Percentiles rank a stretch among this genome's conserved stretches.
These are phyloP conservation scores for Lenwebbia sp. DNA, from an alignment of 345 rosid species.

Conservation along the genomic window DNA sequence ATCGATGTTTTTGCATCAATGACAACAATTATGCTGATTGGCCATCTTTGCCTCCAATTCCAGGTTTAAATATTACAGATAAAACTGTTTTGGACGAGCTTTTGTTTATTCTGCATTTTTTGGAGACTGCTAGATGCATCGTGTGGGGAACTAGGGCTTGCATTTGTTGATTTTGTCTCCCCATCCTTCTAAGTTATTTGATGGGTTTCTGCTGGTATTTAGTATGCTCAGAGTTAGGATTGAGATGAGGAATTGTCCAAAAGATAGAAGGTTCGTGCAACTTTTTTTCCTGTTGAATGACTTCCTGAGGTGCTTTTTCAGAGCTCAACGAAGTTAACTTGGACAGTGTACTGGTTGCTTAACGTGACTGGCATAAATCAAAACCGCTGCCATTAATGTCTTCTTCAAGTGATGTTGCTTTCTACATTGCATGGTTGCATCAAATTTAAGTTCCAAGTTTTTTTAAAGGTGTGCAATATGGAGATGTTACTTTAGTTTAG, in stretches of 20 bases:
- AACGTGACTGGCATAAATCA: not conserved
- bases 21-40: slow-evolving; percentile 65
- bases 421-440: not conserved
- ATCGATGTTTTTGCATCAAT: slow-evolving; percentile 79
- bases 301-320: not conserved
- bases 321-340: not conserved
- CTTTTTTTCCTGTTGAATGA: not conserved
- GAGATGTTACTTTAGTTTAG: not conserved
- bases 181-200: not conserved
- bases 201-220: not conserved
- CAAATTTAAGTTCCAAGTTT: not conserved
- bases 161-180: not conserved
- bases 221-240: not conserved
- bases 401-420: not conserved
- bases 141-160: not conserved
- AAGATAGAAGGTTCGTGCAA: not conserved
- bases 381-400: not conserved
- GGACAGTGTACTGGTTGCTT: not conserved
- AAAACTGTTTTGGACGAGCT: not conserved
- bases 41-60: slow-evolving; percentile 59
- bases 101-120: not conserved
- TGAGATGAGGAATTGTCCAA: not conserved
- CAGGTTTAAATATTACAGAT: slow-evolving; percentile 37
- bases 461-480: not conserved
- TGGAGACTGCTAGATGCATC: not conserved